Conservation (phyloP, 805 yeast genomes). For the Candida ipomoeae region DNA sequence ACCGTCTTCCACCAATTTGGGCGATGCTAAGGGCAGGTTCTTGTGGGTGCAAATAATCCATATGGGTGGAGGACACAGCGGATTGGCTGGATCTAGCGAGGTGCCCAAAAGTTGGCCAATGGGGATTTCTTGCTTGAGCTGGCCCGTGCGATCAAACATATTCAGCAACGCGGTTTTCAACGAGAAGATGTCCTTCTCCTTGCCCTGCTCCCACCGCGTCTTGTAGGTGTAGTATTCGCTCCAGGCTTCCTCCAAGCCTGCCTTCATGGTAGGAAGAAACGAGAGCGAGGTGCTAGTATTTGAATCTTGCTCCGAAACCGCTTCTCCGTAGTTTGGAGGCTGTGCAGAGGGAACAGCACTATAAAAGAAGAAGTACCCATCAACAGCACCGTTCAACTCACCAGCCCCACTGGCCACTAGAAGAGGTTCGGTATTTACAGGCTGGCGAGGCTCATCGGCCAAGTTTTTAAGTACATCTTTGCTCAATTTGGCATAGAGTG, state of each 20-base stretch:
- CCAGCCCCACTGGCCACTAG: constrained; percentile 77
- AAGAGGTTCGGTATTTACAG: constrained; percentile 62
- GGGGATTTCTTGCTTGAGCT: constrained; percentile 3
- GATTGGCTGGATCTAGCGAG: constrained; percentile 32
- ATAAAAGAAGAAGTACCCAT: constrained; percentile 68
- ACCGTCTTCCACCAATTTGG: constrained; percentile 56
- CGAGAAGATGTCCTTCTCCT: constrained; percentile 65
- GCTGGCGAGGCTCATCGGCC: constrained; percentile 58
- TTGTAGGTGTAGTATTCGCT: constrained; percentile 55
- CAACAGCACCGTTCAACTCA: constrained; percentile 70
- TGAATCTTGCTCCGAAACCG: constrained; percentile 9
- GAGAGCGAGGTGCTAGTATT: constrained; percentile 26
- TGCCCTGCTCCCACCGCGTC: constrained; percentile 55
- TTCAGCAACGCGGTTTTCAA: constrained; percentile 53
- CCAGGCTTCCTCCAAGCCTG: constrained; percentile 71
- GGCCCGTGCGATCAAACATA: constrained; percentile 49
- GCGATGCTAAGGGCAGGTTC: constrained; percentile 55
- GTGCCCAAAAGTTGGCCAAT: constrained; percentile 19
- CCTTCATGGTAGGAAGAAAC: constrained; percentile 45
- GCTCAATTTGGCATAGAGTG: constrained; percentile 58
- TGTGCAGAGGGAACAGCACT: constrained; percentile 60
- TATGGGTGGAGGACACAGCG: constrained; percentile 55
- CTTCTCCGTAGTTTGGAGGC: constrained; percentile 56
- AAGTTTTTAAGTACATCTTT: constrained; percentile 56
- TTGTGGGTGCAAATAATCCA: constrained; percentile 63